These are phyloP conservation scores for Triticum dicoccoides DNA, from an alignment of 176 grass and related monocot species.

Conservation along the genomic window DNA sequence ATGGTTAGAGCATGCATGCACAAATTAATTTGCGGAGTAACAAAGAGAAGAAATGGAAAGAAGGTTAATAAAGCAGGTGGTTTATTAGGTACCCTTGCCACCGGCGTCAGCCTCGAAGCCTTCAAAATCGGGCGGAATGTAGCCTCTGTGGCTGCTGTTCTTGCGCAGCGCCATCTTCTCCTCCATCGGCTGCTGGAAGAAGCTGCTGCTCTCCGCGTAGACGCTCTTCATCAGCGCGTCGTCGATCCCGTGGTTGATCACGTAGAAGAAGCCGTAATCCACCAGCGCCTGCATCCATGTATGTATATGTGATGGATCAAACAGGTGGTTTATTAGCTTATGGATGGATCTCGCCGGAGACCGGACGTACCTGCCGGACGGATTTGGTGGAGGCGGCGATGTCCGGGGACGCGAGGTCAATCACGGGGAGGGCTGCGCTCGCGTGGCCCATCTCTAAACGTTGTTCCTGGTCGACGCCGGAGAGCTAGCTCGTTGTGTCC, in stretches of 20 bases:
- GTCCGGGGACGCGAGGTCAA: conserved; percentile 53
- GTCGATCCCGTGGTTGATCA: conserved; percentile 61
- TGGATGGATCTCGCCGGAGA: no score
- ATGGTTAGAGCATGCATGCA: background rate
- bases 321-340: no score
- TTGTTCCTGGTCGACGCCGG: no score
- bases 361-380: conserved; percentile 30
- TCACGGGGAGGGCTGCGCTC: conserved; percentile 38
- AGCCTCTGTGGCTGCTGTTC: conserved; percentile 45
- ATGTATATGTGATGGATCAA: background rate
- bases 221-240: conserved; percentile 1
- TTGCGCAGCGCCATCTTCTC: conserved; percentile 53
- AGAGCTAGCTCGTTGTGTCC: no score
- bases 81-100: background rate
- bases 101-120: conserved; percentile 38
- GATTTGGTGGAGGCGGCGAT: conserved; percentile 28
- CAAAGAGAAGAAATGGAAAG: background rate
- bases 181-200: conserved; percentile 43
- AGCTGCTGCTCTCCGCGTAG: conserved; percentile 47
- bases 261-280: conserved; percentile 77
- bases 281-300: conserved; percentile 43
- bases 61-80: background rate
- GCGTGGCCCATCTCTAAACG: background rate
- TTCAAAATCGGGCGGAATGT: conserved; percentile 52
- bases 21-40: background rate